Evolutionary conservation across 257 asterid species (phyloP), one percentile per base, ranked within the genome.

Genomic region (Osmanthus fragrans): DNA sequence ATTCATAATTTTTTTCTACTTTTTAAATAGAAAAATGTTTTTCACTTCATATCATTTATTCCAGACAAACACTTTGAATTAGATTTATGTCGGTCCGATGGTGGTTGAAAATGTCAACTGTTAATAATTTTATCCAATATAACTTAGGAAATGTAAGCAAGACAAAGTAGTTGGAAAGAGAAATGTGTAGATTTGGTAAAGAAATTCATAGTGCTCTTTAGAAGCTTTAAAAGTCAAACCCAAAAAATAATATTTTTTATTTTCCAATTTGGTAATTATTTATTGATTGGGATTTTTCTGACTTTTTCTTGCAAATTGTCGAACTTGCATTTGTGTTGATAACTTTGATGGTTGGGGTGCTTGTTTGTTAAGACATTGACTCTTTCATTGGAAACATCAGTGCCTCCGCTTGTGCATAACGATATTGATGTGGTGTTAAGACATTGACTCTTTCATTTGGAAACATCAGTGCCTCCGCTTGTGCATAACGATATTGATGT

Each of bases 91-190:
- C 6, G 5, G 7, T 36, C 49, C n/a, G 21, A 74, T 56, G 83
- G 86, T 83, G 56, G 89, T 83, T 86, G 89, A 45, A 39, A 60
- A 40, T 30, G 6, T 60, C 49, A 45, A 33, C 13, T 40, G 49
- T 11, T 40, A 12, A 40, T 11, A 16, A 40, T 16, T 40, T 40
- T 10, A 39, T 40, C 30, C n/a, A 27, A n/a, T 23, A 58, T 60
- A 40, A 80, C 45, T 42, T 67, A 3, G 7, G 27, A 23, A 18
- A 30, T 25, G 47, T 12, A 4, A 78, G 47, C 68, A 25, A 63
- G 29, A 70, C 79, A 72, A 82, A 74, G 88, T 84, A 56, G 82
- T 76, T 84, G 85, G 72, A 73, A 78, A 67, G 40, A 75, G 73
- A 73, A 73, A 68, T 36, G 4, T 58, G 51, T 15, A 32, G 51